Evolutionary conservation across 192 early-diverging fungal species (phyloP).

Genomic region (Cladochytrium replicatum): DNA sequence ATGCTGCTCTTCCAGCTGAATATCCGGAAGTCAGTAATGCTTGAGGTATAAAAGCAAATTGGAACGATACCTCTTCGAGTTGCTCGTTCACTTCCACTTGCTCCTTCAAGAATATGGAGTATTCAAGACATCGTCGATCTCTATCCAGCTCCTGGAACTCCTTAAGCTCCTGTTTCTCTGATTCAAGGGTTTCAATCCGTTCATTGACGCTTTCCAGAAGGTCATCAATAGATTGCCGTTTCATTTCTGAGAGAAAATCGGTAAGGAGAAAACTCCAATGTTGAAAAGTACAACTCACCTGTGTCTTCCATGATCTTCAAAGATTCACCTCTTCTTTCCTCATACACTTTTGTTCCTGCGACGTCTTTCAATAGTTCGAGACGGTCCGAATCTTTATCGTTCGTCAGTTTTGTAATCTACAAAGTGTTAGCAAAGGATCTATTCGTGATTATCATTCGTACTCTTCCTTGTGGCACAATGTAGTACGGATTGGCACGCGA

Average conservation of each 20-base stretch:
- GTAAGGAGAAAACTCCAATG: conserved; percentile 12
- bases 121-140: conserved; percentile 79
- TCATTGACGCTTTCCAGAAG: conserved; percentile 81
- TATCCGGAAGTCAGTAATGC: conserved; percentile 6
- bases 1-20: conserved; percentile 35
- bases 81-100: conserved; percentile 60
- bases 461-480: conserved; percentile 94
- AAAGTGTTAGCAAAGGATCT: conserved; percentile 2
- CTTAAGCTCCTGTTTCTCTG: conserved; percentile 87
- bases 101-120: conserved; percentile 87
- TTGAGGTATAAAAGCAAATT: conserved; percentile 2
- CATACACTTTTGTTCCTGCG: conserved; percentile 95
- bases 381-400: conserved; percentile 86
- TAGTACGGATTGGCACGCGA: conserved; percentile 96
- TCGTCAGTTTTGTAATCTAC: conserved; percentile 84
- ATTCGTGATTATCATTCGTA: conserved; percentile 17
- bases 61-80: conserved; percentile 44
- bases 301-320: conserved; percentile 89
- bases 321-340: conserved; percentile 79
- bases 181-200: conserved; percentile 76
- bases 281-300: conserved; percentile 45
- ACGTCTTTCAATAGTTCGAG: conserved; percentile 90
- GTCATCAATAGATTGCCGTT: conserved; percentile 80
- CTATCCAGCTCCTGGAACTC: conserved; percentile 79
- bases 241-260: conserved; percentile 49